Conservation (phyloP, 2,329 filamentous ascomycete species). For the Thermothelomyces thermophilus region DNA sequence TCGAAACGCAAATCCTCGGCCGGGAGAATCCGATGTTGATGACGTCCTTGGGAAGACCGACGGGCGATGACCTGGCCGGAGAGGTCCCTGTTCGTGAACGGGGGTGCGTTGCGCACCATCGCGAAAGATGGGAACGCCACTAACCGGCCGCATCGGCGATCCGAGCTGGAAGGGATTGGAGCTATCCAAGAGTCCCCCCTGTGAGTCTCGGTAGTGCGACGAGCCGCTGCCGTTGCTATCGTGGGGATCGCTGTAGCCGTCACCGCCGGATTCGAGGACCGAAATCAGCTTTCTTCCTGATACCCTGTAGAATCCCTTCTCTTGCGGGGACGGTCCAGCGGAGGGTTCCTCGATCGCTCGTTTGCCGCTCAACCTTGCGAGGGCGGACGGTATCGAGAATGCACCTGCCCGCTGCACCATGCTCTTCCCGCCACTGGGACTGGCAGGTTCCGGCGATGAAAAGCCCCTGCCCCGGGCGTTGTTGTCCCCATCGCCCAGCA, state of each 20-base stretch:
- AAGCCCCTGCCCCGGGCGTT: conserved; percentile 22
- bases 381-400: conserved; percentile 38
- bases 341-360: conserved; percentile 16
- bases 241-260: conserved; percentile 51
- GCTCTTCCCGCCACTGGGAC: conserved; percentile 18
- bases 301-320: conserved; percentile 58
- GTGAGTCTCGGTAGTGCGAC: conserved; percentile 49
- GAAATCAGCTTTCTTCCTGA: conserved; percentile 60
- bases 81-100: conserved; percentile 49
- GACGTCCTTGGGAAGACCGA: conserved; percentile 27
- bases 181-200: conserved; percentile 37
- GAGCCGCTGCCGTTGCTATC: conserved; percentile 40
- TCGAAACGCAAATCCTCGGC: conserved; percentile 19
- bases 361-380: conserved; percentile 23
- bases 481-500: conserved; percentile 37
- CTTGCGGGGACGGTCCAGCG: conserved; percentile 29
- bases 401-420: conserved; percentile 44
- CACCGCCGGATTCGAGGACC: conserved; percentile 55
- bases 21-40: conserved; percentile 23
- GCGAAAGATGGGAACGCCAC: conserved; percentile 54
- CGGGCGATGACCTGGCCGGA: conserved; percentile 32
- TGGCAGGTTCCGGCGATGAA: conserved; percentile 20
- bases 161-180: conserved; percentile 41
- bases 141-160: conserved; percentile 53
- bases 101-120: conserved; percentile 61